These are phyloP conservation scores for Capniomyces stellatus DNA, from an alignment of 371 early-diverging fungal species.

Conservation along the genomic window DNA sequence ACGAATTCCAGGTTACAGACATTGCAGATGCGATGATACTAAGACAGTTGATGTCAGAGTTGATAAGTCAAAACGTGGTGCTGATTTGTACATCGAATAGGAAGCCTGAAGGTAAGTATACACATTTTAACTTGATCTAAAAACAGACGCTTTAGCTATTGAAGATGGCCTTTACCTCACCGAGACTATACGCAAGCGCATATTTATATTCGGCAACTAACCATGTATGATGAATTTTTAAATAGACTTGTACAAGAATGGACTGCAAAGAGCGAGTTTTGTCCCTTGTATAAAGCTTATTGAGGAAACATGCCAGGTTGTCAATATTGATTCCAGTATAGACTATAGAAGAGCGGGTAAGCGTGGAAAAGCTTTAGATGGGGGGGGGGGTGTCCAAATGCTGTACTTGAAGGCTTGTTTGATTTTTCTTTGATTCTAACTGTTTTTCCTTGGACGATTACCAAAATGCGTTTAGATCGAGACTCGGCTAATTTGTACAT, in stretches of 20 bases:
- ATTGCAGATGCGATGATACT: slow-evolving; percentile 94
- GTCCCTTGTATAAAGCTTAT: slow-evolving; percentile 77
- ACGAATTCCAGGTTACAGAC: slow-evolving; percentile 94
- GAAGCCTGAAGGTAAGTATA: slow-evolving; percentile 43
- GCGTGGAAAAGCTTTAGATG: not conserved
- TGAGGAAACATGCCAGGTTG: slow-evolving; percentile 57
- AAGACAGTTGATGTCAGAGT: slow-evolving; percentile 56
- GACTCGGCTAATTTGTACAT: too few species aligned
- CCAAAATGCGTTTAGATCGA: too few species aligned
- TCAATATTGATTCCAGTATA: slow-evolving; percentile 66
- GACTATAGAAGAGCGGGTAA: slow-evolving; percentile 56
- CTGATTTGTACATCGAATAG: slow-evolving; percentile 84
- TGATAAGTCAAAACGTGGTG: slow-evolving; percentile 74
- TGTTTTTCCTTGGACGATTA: too few species aligned
- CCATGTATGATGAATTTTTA: too few species aligned
- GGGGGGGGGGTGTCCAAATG: too few species aligned
- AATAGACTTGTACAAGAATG: slow-evolving; percentile 88
- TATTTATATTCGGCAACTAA: too few species aligned
- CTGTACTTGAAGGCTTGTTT: too few species aligned
- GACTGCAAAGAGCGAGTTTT: slow-evolving; percentile 79
- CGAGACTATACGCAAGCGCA: too few species aligned
- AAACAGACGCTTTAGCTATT: too few species aligned
- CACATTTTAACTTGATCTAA: too few species aligned
- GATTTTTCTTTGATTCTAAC: too few species aligned
- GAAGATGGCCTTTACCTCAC: too few species aligned